Evolutionary conservation across 345 rosid genomes (phyloP).

Genomic region (Dovyalis caffra): DNA sequence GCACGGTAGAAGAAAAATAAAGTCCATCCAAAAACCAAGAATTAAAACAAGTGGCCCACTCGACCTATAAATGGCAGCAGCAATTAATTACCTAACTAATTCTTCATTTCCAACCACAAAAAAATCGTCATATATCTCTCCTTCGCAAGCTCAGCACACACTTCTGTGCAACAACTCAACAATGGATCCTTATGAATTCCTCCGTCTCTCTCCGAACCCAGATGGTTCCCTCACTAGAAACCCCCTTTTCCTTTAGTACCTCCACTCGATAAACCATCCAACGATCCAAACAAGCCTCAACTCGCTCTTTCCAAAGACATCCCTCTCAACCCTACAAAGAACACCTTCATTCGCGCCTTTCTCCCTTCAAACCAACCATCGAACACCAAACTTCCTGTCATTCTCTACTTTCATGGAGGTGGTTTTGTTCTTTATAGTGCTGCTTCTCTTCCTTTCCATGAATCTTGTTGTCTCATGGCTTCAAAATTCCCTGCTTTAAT

Average conservation of each 20-base stretch:
- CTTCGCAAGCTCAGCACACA: not conserved
- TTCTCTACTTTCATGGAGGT: conserved; percentile 76
- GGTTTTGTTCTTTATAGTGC: conserved; percentile 60
- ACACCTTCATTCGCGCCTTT: conserved; percentile 60
- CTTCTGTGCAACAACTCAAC: not conserved
- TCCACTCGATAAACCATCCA: conserved; percentile 19
- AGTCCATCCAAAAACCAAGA: too few species aligned
- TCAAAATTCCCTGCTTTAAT: conserved; percentile 45
- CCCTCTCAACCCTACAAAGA: conserved; percentile 46
- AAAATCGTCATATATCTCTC: not conserved
- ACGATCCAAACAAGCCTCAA: conserved; percentile 25
- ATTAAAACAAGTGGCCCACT: too few species aligned
- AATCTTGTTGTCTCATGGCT: conserved; percentile 47
- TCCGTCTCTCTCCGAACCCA: conserved; percentile 50
- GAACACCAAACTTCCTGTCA: conserved; percentile 51
- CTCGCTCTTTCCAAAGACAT: conserved; percentile 51
- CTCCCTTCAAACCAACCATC: conserved; percentile 44
- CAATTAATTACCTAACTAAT: too few species aligned
- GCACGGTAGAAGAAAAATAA: too few species aligned
- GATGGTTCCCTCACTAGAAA: conserved; percentile 69
- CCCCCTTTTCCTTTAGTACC: conserved; percentile 37
- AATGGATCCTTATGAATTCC: conserved; percentile 55
- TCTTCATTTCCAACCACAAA: too few species aligned
- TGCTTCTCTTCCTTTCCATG: conserved; percentile 46
- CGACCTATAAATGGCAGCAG: too few species aligned